Evolutionary conservation across 2,329 filamentous ascomycete species (phyloP).

Genomic region (Apiospora rasikravindrae): DNA sequence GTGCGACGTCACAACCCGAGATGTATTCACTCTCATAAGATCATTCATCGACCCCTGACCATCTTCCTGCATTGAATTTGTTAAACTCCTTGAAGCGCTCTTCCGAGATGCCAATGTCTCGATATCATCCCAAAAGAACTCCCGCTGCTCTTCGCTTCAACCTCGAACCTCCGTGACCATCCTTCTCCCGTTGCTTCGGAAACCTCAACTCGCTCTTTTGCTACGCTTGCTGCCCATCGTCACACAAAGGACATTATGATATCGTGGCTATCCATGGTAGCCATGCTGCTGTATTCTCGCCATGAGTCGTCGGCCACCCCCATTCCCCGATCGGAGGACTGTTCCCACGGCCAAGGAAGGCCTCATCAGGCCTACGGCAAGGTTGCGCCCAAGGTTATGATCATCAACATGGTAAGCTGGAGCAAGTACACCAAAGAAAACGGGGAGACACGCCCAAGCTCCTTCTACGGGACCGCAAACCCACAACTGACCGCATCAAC

Average conservation of each 20-base stretch:
- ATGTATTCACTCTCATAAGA: not conserved
- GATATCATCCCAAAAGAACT: not conserved
- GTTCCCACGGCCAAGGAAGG: not conserved
- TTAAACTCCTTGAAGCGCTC: not conserved
- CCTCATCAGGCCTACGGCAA: conserved; percentile 23
- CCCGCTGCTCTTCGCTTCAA: no score
- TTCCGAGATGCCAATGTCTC: not conserved
- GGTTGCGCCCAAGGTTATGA: conserved; percentile 64
- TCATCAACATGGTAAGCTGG: conserved; percentile 64
- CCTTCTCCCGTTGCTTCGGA: not conserved
- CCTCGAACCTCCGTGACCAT: not conserved
- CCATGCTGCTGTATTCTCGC: not conserved
- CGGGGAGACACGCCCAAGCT: not conserved
- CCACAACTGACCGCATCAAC: not conserved
- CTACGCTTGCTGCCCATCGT: not conserved
- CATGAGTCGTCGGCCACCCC: not conserved
- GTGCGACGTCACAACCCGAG: conserved; percentile 1
- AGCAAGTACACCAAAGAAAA: not conserved
- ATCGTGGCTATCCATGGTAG: not conserved
- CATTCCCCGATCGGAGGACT: not conserved
- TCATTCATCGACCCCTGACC: not conserved
- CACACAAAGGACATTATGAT: not conserved
- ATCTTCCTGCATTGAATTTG: not conserved
- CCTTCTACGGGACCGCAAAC: not conserved
- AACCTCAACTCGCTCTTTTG: not conserved